These are phyloP conservation scores for Diaporthe sp. DNA, from an alignment of 2,329 filamentous ascomycete species.

Conservation along the genomic window DNA sequence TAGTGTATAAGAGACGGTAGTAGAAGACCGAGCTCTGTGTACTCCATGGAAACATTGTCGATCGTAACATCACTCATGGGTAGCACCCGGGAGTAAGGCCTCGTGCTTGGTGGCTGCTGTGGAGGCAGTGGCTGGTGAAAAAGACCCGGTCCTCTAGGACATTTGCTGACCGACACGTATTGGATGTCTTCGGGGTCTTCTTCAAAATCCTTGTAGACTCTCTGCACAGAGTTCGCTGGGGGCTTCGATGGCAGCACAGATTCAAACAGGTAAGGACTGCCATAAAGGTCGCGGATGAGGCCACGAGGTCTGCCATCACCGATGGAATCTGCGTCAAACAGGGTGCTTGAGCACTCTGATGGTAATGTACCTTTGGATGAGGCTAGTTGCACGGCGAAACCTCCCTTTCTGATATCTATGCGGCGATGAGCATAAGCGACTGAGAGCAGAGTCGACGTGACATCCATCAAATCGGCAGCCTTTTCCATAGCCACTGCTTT, in stretches of 20 bases:
- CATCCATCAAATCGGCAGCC: slow-evolving; percentile 51
- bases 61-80: slow-evolving; percentile 63
- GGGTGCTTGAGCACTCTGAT: slow-evolving; percentile 48
- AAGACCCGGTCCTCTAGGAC: slow-evolving; percentile 71
- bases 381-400: slow-evolving; percentile 61
- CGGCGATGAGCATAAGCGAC: slow-evolving; percentile 65
- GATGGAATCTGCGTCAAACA: slow-evolving; percentile 49
- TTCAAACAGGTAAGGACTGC: slow-evolving; percentile 58
- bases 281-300: slow-evolving; percentile 57
- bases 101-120: slow-evolving; percentile 51
- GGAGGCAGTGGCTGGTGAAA: slow-evolving; percentile 58
- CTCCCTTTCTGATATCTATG: slow-evolving; percentile 51
- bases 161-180: slow-evolving; percentile 64
- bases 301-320: slow-evolving; percentile 42
- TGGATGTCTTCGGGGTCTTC: slow-evolving; percentile 59
- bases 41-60: slow-evolving; percentile 61
- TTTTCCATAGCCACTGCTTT: slow-evolving; percentile 43
- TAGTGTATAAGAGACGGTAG: slow-evolving; percentile 81
- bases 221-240: slow-evolving; percentile 54
- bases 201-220: slow-evolving; percentile 53
- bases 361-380: slow-evolving; percentile 47
- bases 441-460: slow-evolving; percentile 61
- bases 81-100: slow-evolving; percentile 60
- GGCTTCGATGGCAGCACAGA: slow-evolving; percentile 62
- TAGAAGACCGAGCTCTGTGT: slow-evolving; percentile 69